Evolutionary conservation across 805 yeast species (phyloP).

Genomic region (Metschnikowia colocasiae): DNA sequence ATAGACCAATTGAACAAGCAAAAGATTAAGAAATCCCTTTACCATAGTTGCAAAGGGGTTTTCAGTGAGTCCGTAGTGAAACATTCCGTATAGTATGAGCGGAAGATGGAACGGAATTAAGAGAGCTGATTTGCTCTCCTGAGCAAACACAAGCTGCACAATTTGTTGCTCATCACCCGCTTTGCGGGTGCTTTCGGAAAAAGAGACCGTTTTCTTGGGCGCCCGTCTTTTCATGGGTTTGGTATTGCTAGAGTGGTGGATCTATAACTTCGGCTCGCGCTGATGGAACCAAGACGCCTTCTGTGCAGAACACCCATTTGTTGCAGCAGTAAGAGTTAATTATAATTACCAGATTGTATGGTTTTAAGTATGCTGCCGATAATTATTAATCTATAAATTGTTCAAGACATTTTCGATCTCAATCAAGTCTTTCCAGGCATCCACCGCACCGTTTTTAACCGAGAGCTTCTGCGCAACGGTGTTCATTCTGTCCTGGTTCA

Average conservation of each 20-base stretch:
- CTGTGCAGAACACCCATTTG: slow-evolving; percentile 1
- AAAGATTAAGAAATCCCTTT: slow-evolving; percentile 24
- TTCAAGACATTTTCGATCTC: slow-evolving; percentile 46
- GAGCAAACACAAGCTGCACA: slow-evolving; percentile 8
- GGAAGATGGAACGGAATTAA: slow-evolving; percentile 31
- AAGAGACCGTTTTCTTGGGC: slow-evolving; percentile 16
- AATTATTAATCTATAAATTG: slow-evolving; percentile 18
- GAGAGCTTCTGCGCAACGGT: slow-evolving; percentile 51
- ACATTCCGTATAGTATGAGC: slow-evolving; percentile 27
- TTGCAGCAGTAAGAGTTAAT: neutral
- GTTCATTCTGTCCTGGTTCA: slow-evolving; percentile 56
- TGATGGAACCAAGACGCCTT: neutral
- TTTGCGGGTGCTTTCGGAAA: slow-evolving; percentile 9
- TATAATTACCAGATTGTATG: neutral
- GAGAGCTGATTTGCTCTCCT: slow-evolving; percentile 9
- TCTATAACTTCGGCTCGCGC: neutral
- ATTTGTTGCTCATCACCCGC: slow-evolving; percentile 1
- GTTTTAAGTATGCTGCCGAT: too few relatives aligned
- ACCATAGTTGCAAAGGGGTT: slow-evolving; percentile 23
- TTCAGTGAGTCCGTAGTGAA: slow-evolving; percentile 27
- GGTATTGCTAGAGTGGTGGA: neutral
- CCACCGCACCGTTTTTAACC: slow-evolving; percentile 54
- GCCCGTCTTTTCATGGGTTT: slow-evolving; percentile 11
- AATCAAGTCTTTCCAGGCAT: slow-evolving; percentile 65
- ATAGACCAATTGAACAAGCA: slow-evolving; percentile 25